A percentile compares a stretch with the other conserved stretches of the same genome.
phyloP scores from a whole-genome alignment of 352 stramenopile genomes.

The Phytophthora uliginosa region DNA sequence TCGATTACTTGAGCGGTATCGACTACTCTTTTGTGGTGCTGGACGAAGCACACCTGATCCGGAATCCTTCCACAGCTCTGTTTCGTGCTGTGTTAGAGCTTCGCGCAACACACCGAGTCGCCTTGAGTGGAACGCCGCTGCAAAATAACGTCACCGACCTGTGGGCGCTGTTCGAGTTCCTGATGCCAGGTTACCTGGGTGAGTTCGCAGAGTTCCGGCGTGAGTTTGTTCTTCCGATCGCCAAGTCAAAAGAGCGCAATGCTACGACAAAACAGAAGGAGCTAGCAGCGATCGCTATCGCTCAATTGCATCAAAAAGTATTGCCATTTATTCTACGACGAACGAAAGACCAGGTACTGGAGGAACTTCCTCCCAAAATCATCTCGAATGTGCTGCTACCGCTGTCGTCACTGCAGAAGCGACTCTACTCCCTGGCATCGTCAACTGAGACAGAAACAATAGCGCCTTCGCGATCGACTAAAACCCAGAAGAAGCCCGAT shows the following conservation, averaged over 20 bases:
- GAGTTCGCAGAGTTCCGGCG: conserved; percentile 76
- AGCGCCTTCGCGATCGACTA: conserved; percentile 3
- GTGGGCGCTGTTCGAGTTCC: conserved; percentile 98
- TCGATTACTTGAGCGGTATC: conserved; percentile 60
- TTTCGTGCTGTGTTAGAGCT: conserved; percentile 90
- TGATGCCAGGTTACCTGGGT: conserved; percentile 98
- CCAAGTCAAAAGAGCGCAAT: conserved; percentile 60
- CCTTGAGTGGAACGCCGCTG: conserved; percentile 97
- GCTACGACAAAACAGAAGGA: conserved; percentile 85
- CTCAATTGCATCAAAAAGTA: conserved; percentile 95
- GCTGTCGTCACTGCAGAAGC: conserved; percentile 90
- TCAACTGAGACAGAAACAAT: conserved; percentile 21
- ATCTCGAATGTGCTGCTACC: conserved; percentile 94
- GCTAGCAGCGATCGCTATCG: conserved; percentile 87
- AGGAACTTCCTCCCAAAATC: conserved; percentile 98
- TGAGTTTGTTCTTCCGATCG: conserved; percentile 76
- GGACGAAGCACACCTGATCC: conserved; percentile 98
- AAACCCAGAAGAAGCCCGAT: conserved; percentile 1
- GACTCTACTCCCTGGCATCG: conserved; percentile 80
- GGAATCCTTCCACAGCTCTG: conserved; percentile 94
- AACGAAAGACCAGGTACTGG: conserved; percentile 97
- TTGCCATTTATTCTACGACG: conserved; percentile 98
- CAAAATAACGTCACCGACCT: conserved; percentile 98
- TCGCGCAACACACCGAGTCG: conserved; percentile 89
- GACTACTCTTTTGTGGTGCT: conserved; percentile 93